Base-by-base conservation (phyloP, 768 basidiomycete genomes). In the Auricularia auricula-judae region DNA sequence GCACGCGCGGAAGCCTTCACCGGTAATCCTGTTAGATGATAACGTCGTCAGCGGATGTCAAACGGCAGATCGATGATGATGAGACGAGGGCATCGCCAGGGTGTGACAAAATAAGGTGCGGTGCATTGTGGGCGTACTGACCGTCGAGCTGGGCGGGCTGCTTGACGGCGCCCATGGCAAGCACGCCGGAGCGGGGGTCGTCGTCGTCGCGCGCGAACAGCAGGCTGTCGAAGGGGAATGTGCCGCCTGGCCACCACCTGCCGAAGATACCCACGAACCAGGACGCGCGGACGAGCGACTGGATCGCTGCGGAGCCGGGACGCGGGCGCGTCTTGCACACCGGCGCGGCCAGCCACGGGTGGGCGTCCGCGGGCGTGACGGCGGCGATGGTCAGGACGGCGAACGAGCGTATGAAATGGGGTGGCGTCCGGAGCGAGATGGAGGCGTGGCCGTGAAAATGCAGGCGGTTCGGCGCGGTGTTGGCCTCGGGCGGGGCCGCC, bases 191-290 rank as follows among this genome's bases (percentile, higher is more conserved):
- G 63, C 81, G 86, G 82, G 86, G 86, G 67, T 85, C 82, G 72
- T 90, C 87, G 65, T 87, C 86, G 68, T 83, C 64, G 88, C 84
- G 68, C 84, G 83, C 76, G 85, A 90, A 86, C 88, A 89, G n/a
- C 85, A 80, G 29, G 56, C 67, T 44, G 62, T 23, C 33, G 68
- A 70, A 61, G 66, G 63, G 87, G 64, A 92, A 78, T n/a, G 84
- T 76, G 47, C 90, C 91, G 56, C 88, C 91, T 59, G 87, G 79
- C 88, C 90, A 95, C 93, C 93, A 96, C 67, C 82, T 85, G 1
- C 93, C 93, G 75, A 95, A 95, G 11, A 87, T 87, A 36, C 93
- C 93, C 66, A 96, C 79, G 74, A 91, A 96, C 89, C 92, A 93
- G 42, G 88, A 85, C 74, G 94, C 89, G 12, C 35, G 85, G 81